Evolutionary conservation across 1,284 basidiomycete species (phyloP).

Genomic region (Hymenochaete sp.): DNA sequence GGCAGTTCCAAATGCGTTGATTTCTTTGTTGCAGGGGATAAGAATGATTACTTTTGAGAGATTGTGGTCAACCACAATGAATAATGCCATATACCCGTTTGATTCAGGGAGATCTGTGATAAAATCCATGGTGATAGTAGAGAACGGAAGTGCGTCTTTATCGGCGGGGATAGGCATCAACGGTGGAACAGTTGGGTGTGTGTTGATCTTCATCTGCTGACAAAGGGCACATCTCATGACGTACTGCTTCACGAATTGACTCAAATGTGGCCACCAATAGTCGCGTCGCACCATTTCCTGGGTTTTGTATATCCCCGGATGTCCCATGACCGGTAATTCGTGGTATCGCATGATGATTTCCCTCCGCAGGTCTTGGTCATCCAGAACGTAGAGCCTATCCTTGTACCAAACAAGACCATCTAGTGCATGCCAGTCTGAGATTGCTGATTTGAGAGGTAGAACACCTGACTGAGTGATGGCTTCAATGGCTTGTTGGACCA

Average conservation of each 20-base stretch:
- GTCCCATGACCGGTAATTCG: slow-evolving; percentile 22
- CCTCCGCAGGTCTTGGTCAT: neutral
- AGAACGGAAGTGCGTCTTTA: slow-evolving; percentile 18
- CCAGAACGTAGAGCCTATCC: slow-evolving; percentile 14
- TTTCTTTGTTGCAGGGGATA: slow-evolving; percentile 24
- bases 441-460: slow-evolving; percentile 23
- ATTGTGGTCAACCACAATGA: slow-evolving; percentile 30
- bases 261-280: slow-evolving; percentile 23
- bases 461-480: neutral
- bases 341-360: slow-evolving; percentile 8
- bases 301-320: slow-evolving; percentile 30
- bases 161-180: slow-evolving; percentile 18
- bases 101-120: slow-evolving; percentile 26
- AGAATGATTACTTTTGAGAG: slow-evolving; percentile 28
- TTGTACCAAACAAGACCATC: slow-evolving; percentile 2
- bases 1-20: slow-evolving; percentile 24
- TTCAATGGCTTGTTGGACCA: neutral
- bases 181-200: slow-evolving; percentile 10
- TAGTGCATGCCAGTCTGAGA: neutral
- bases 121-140: slow-evolving; percentile 14
- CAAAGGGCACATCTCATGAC: slow-evolving; percentile 20
- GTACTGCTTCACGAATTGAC: slow-evolving; percentile 18
- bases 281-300: slow-evolving; percentile 17
- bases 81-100: slow-evolving; percentile 29
- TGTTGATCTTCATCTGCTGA: slow-evolving; percentile 14